These are phyloP conservation scores for Podospora comata DNA, from an alignment of 495 filamentous ascomycete species.

Conservation along the genomic window DNA sequence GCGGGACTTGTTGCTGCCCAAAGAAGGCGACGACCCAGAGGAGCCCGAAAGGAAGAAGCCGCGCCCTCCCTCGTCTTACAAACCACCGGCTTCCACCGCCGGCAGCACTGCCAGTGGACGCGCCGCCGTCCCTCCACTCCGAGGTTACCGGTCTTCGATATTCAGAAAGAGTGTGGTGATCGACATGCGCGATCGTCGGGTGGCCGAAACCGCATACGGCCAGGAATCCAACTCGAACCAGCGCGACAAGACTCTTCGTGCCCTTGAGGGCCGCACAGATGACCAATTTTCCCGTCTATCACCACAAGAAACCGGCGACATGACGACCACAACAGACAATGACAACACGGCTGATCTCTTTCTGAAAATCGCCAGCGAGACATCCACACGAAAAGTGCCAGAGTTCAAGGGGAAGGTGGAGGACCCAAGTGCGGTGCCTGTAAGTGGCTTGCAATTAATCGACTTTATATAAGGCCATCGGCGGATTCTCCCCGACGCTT, in stretches of 20 bases:
- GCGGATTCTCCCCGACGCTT: not conserved
- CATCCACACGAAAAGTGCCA: slow-evolving; percentile 35
- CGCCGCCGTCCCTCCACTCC: slow-evolving; percentile 46
- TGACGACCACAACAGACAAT: slow-evolving; percentile 39
- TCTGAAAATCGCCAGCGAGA: slow-evolving; percentile 51
- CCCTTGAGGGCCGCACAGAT: slow-evolving; percentile 45
- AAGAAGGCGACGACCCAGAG: slow-evolving; percentile 28
- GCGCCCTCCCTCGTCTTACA: slow-evolving; percentile 46
- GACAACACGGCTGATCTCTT: slow-evolving; percentile 54
- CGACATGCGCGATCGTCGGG: slow-evolving; percentile 44
- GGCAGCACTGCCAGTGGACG: slow-evolving; percentile 16
- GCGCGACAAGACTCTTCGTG: slow-evolving; percentile 48
- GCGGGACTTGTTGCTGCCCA: slow-evolving; percentile 40
- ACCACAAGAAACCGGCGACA: slow-evolving; percentile 41
- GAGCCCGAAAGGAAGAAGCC: slow-evolving; percentile 41
- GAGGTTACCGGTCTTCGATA: slow-evolving; percentile 49
- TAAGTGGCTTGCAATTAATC: slow-evolving; percentile 32
- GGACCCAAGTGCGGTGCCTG: slow-evolving; percentile 35
- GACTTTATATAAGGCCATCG: not conserved
- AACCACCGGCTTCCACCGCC: slow-evolving; percentile 12
- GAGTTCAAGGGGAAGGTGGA: slow-evolving; percentile 31
- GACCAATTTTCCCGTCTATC: slow-evolving; percentile 37
- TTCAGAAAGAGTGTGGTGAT: slow-evolving; percentile 47
- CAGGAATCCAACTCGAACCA: slow-evolving; percentile 43
- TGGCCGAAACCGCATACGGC: slow-evolving; percentile 36